Conservation (phyloP, 768 basidiomycete genomes). For the Fomitopsis pulvina region DNA sequence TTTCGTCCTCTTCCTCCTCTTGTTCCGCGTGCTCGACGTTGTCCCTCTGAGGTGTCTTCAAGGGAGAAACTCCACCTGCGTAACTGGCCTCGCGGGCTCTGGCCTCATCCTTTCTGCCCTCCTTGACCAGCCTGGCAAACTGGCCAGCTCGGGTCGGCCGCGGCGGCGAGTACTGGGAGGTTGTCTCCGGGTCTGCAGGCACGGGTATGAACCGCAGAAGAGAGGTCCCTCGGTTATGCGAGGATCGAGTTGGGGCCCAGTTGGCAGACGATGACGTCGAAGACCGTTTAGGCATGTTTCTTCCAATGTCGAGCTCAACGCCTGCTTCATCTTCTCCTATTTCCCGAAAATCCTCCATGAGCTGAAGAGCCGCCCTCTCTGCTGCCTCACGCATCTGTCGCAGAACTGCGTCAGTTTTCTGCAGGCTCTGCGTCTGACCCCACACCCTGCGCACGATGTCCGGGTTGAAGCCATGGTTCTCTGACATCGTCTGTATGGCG, state of each 20-base stretch:
- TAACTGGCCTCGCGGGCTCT: background rate
- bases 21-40: background rate
- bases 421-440: conserved; percentile 26
- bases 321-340: background rate
- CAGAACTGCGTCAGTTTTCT: conserved; percentile 32
- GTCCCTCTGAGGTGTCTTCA: background rate
- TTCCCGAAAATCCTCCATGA: background rate
- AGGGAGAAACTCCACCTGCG: background rate
- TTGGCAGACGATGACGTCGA: background rate
- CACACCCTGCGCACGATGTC: conserved; percentile 36
- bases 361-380: conserved; percentile 17
- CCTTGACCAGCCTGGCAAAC: conserved; percentile 9
- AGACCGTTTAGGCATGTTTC: background rate
- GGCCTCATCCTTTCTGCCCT: conserved; percentile 5
- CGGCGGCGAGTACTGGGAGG: conserved; percentile 17
- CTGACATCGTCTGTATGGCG: conserved; percentile 33
- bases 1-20: background rate
- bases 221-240: conserved; percentile 1
- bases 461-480: conserved; percentile 37
- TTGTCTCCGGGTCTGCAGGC: background rate
- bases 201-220: conserved; percentile 6
- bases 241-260: background rate
- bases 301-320: background rate
- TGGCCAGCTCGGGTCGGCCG: conserved; percentile 18
- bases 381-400: conserved; percentile 32